Base-by-base conservation (phyloP, 1,139 yeast genomes). In the Saccharomycopsis crataegensis region DNA sequence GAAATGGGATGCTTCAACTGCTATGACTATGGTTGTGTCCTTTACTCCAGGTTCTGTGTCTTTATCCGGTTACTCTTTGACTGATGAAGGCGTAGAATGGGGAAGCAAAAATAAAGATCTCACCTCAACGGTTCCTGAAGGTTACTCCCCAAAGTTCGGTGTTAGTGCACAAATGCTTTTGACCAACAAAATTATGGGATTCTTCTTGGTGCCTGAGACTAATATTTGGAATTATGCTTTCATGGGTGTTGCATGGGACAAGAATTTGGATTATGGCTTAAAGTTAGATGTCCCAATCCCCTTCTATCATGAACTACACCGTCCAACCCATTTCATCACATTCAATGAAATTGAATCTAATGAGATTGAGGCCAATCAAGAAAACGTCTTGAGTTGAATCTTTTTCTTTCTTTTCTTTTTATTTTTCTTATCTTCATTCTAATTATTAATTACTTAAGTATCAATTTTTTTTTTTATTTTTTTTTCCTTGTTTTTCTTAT, bases 161-260 rank as follows among this genome's bases (percentile, higher is more conserved):
- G 73, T 70, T 41, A 77, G 78, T 61, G 78, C 85, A 8, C 96
- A 90, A 63, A 67, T 93, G 59, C 70, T 91, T 37, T 67, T 93
- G 43, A 82, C 96, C 0, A 95, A 86, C 59, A 75, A 83, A 55
- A 76, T 89, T 52, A 76, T 78, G 65, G 99, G 99, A 4, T 85
- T 83, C 58, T 91, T 88, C 67, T 68, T 88, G 70, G 96, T 90
- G 1, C 99, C 99, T 1, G 84, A 80, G 42, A 86, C 86, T 48
- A 83, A 81, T 54, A 67, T 90, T 40, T 93, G 99, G 99, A 93
- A 93, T 66, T 90, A 86, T 65, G 79, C 94, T 3, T 93, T 94
- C 64, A 77, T 89, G 70, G 95, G 97, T 2, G 85, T 95, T 1
- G 78, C 86, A 11, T 94, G 95, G 85, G 82, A 78, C 62, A 71